These are phyloP conservation scores for Heliosperma pusillum DNA, from an alignment of 148 eudicot species.

Conservation along the genomic window DNA sequence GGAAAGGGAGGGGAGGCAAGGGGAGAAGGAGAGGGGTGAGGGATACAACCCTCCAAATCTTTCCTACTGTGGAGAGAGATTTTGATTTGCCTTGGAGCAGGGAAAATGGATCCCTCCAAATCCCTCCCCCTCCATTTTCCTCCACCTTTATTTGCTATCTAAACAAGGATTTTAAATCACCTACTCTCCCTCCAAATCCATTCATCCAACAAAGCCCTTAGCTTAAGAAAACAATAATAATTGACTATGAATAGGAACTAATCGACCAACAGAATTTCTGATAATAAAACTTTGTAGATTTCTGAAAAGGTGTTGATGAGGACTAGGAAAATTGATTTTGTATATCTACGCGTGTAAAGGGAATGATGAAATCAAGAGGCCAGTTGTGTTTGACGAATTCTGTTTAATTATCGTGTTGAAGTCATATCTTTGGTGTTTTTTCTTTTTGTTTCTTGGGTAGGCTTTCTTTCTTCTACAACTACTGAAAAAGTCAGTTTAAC, in stretches of 20 bases:
- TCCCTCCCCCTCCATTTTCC: too few relatives aligned
- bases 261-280: not conserved
- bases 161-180: too few relatives aligned
- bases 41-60: too few relatives aligned
- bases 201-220: too few relatives aligned
- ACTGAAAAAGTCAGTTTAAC: not conserved
- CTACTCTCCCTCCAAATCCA: too few relatives aligned
- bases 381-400: not conserved
- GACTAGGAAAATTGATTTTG: not conserved
- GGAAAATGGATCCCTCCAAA: too few relatives aligned
- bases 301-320: not conserved
- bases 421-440: not conserved
- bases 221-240: not conserved
- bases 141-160: too few relatives aligned
- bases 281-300: not conserved
- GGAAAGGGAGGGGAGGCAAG: too few relatives aligned
- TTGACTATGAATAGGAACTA: not conserved
- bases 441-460: not conserved
- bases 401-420: not conserved
- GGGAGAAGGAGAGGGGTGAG: too few relatives aligned
- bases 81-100: too few relatives aligned
- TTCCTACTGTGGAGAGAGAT: too few relatives aligned
- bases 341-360: not conserved
- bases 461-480: not conserved
- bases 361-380: not conserved